Base-by-base conservation (phyloP, 106 monocot species). In the Dactylorhiza incarnata region DNA sequence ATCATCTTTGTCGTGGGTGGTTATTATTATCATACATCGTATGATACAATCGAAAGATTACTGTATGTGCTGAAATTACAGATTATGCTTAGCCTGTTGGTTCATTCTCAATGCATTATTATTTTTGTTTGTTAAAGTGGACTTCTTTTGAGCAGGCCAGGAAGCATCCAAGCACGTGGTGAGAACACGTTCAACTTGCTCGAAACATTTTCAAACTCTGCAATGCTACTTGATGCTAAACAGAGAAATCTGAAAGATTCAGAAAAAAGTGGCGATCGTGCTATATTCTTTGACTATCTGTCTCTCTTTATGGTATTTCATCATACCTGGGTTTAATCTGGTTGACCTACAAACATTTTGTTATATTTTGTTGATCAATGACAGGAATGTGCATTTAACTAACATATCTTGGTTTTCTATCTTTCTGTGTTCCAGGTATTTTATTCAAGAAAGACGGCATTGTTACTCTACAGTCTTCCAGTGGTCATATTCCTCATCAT, bases 141-240 rank as follows among this genome's bases (percentile, higher is more conserved):
- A 46, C 45, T 78, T 44, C 82, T 69, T 71, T 77, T 6, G 46
- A 59, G 9, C 77, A 99, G 99, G 69, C 99, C 99, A 71, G 99
- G 99, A 78, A 99, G 99, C 80, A 99, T 99, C 55, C 99, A 99
- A 88, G 99, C 89, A 74, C 91, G 99, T 77, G 99, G 99, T 56
- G 99, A 99, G 29, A 99, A 99, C 88, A 73, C 89, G 47, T 71
- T 90, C 45, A 80, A 70, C 73, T 80, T 99, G 54, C 74, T 92
- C 73, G 78, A 94, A 76, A 94, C 88, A 76, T 94, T 99, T 74
- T 76, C 88, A 74, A 87, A 75, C 49, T 91, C 94, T 73, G 74
- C 93, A 61, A 54, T 86, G 68, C 43, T 99, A 70, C 83, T 66
- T 52, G 83, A 73, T 75, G 78, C 84, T 37, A 72, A 83, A 52